Evolutionary conservation across 257 asterid genomes (phyloP).

Genomic region (Gynochthodes officinalis): DNA sequence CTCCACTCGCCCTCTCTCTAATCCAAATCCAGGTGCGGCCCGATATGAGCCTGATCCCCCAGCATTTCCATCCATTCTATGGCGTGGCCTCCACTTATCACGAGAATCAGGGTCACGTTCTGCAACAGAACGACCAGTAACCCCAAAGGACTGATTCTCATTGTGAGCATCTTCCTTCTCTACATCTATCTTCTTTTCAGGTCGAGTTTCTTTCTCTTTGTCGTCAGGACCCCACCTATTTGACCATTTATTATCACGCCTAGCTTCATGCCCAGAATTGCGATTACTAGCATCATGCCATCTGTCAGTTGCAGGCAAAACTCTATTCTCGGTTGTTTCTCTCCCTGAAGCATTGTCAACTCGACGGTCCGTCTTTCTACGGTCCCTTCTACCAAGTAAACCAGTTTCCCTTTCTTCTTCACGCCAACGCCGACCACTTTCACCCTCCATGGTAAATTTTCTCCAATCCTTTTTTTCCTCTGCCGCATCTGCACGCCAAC

Average conservation of each 20-base stretch:
- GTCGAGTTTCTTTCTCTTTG: conserved; percentile 79
- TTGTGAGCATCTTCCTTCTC: conserved; percentile 73
- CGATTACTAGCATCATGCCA: conserved; percentile 78
- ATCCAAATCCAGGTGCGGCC: conserved; percentile 96
- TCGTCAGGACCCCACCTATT: conserved; percentile 98
- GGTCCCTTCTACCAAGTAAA: conserved; percentile 89
- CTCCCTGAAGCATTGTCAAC: conserved; percentile 61
- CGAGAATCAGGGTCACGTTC: conserved; percentile 91
- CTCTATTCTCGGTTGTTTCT: conserved; percentile 62
- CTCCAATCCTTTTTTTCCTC: conserved; percentile 93
- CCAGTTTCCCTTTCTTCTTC: conserved; percentile 99
- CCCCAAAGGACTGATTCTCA: conserved; percentile 59
- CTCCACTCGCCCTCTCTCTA: conserved; percentile 72
- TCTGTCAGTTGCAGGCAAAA: conserved; percentile 63
- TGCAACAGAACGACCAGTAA: conserved; percentile 50
- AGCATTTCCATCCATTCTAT: conserved; percentile 80
- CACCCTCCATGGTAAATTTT: conserved; percentile 56
- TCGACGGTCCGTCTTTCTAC: conserved; percentile 85
- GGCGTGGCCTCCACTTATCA: conserved; percentile 99
- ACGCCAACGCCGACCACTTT: conserved; percentile 96
- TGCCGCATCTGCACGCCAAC: conserved; percentile 64
- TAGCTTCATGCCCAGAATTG: conserved; percentile 61
- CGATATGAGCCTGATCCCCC: conserved; percentile 65
- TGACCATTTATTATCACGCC: conserved; percentile 96
- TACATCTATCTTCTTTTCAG: conserved; percentile 59